Evolutionary conservation across 345 rosid species (phyloP).

Genomic region (Sonneratia caseolaris): DNA sequence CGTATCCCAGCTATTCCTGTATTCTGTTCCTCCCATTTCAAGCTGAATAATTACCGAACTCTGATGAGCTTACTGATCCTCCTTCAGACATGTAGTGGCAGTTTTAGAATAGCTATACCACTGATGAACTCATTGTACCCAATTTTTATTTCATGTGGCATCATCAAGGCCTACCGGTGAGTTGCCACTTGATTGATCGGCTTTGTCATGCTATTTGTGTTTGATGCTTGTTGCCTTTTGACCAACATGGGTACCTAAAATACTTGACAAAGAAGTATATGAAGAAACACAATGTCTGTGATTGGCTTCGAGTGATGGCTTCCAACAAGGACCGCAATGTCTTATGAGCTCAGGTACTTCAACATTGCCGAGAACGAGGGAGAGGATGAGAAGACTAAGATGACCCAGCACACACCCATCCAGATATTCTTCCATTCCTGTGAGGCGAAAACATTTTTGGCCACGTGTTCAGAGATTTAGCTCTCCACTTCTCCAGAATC

Average conservation of each 20-base stretch:
- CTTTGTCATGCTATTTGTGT: neutral
- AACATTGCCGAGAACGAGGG: conserved; percentile 52
- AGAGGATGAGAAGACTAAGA: conserved; percentile 38
- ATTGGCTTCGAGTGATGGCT: conserved; percentile 45
- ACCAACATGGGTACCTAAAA: conserved; percentile 23
- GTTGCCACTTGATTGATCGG: no score
- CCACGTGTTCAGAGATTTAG: no score
- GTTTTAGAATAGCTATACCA: neutral
- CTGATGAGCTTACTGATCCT: no score
- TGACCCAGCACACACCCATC: neutral
- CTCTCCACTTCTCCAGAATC: no score
- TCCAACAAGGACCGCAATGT: conserved; percentile 38
- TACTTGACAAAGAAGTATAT: conserved; percentile 41
- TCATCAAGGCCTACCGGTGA: no score
- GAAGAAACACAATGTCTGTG: conserved; percentile 46
- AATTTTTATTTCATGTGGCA: no score
- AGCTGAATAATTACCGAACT: no score
- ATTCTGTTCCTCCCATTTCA: neutral
- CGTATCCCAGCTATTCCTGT: neutral
- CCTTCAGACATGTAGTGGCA: neutral
- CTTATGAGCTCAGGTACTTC: conserved; percentile 40
- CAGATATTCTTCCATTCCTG: neutral
- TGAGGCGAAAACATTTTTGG: neutral
- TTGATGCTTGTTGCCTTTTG: neutral
- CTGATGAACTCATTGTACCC: neutral